Evolutionary conservation across 2,329 filamentous ascomycete genomes (phyloP), one percentile per base, ranked within the genome.

Genomic region (Aureobasidium sp.): DNA sequence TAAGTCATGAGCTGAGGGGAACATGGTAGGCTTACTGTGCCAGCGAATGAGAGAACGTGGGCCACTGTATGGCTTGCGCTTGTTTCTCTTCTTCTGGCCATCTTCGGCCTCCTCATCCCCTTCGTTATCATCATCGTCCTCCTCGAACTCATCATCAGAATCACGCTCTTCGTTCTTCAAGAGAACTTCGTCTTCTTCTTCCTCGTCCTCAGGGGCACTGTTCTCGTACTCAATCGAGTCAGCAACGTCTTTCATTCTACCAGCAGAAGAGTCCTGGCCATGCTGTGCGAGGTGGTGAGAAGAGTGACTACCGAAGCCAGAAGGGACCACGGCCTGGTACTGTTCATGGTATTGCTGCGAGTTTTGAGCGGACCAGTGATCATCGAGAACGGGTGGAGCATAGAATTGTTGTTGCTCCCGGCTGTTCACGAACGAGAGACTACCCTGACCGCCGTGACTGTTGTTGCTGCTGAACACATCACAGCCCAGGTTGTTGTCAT

Each of bases 41-140:
- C 70, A 71, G 61, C 70, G 68, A 34, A 69, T 64, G 15, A 71
- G 68, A 61, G 66, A 62, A 41, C 70, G 70, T 13, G 37, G 8
- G 4, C 7, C 17, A 4, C 17, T 23, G 23, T 48, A 62, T 15
- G 26, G 13, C 27, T 61, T 63, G 55, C 58, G 52, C 17, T 47
- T 62, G n/a, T 50, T 53, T 12, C 36, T 52, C 46, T 44, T 61
- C 17, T 36, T 29, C 20, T 44, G 51, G 36, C 27, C 50, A 6
- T 57, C 41, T 12, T 32, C 17, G 13, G 32, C 36, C 26, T 50
- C 41, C n/a, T 46, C 37, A 5, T n/a, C 12, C 13, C 5, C 23
- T 10, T 5, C 51, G 5, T 32, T 17, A 3, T 57, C 26, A 15
- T 44, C 56, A 3, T 51, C 34, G 6, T 32, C 46, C 34, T 39